Base-by-base conservation (phyloP, 2,329 filamentous ascomycete genomes). In the Cadophora sp. region DNA sequence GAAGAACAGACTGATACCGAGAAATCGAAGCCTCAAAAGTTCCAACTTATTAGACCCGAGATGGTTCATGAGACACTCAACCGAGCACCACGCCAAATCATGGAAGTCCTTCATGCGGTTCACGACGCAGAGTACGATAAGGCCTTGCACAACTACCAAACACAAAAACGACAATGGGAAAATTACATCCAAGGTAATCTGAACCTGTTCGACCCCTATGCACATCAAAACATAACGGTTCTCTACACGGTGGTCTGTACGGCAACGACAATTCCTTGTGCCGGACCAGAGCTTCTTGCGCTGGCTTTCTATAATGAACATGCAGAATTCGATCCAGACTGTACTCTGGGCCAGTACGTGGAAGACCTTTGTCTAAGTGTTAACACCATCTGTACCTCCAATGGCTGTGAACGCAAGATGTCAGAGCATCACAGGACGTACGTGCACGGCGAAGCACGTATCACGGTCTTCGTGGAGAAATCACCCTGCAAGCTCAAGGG, bases 111-210 rank as follows among this genome's bases (percentile, higher is more conserved):
- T 7, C 94, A 96, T 77, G 96, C 96, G 24, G 94, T 97, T 14
- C 94, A 98, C 78, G 93, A 97, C 76, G 94, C 94, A 1, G 96
- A 99, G 78, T 97, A 98, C 74, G 94, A 99, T 77, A 97, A 96
- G 79, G 94, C 95, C 1, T 81, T 96, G 41, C 93, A 97, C 79
- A 94, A 94, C 73, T 99, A 98, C 76, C 88, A 94, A 77, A 97
- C 93, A 0, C 95, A 98, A 77, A 97, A 94, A 65, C 88, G 93
- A 36, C 94, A 97, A 73, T 99, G 96, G 96, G 96, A 99, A 77
- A 92, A 93, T 33, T 97, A 97, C 74, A 90, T 97, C 24, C 89
- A 95, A 60, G 93, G 93, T 16, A 96, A 96, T 72, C 83, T 91
- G 39, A 91, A 96, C 75, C 84, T 98, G 1, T 99, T 97, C 73